Evolutionary conservation across 148 eudicot genomes (phyloP).

Genomic region (Nepenthes gracilis): DNA sequence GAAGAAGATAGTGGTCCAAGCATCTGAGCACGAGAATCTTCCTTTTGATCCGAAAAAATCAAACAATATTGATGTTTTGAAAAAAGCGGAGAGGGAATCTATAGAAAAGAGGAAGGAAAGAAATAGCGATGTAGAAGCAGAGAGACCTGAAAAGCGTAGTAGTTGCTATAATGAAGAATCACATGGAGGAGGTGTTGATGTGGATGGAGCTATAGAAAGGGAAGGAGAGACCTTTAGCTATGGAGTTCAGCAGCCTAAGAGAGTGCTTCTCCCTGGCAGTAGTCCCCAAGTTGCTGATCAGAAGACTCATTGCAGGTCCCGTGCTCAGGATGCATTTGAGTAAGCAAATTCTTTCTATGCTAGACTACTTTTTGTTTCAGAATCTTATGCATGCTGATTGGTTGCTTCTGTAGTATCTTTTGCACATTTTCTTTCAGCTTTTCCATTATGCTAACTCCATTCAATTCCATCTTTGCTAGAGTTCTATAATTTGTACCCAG

Average conservation of each 20-base stretch:
- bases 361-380: neutral
- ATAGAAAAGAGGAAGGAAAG: slow-evolving; percentile 76
- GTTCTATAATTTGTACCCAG: too few species aligned
- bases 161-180: slow-evolving; percentile 61
- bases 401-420: neutral
- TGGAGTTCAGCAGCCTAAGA: slow-evolving; percentile 86
- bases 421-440: neutral
- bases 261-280: slow-evolving; percentile 92
- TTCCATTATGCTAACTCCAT: too few species aligned
- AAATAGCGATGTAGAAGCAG: slow-evolving; percentile 71
- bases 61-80: slow-evolving; percentile 57
- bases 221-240: slow-evolving; percentile 68
- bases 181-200: slow-evolving; percentile 57
- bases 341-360: slow-evolving; percentile 15
- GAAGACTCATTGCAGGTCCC: slow-evolving; percentile 66
- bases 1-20: slow-evolving; percentile 44
- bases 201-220: slow-evolving; percentile 53
- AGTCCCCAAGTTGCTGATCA: slow-evolving; percentile 69
- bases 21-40: slow-evolving; percentile 37
- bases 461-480: too few species aligned
- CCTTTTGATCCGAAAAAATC: slow-evolving; percentile 54
- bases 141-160: slow-evolving; percentile 73
- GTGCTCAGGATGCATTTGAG: slow-evolving; percentile 73
- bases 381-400: neutral
- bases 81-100: slow-evolving; percentile 53